These are phyloP conservation scores for Yarrowia yakushimensis DNA, from an alignment of 805 yeast species.

Conservation along the genomic window DNA sequence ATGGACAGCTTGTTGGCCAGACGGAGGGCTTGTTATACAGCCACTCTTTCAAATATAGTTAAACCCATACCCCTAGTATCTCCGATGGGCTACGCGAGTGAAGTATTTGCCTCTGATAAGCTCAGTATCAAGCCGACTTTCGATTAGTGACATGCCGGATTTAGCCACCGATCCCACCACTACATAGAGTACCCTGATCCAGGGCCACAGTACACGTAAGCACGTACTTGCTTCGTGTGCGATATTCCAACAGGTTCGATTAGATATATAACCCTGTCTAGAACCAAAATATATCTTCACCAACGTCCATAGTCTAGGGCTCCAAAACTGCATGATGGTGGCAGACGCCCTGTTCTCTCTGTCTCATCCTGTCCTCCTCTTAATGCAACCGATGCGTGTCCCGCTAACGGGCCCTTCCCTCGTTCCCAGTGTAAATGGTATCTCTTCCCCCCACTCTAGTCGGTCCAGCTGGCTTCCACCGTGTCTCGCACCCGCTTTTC, in stretches of 20 bases:
- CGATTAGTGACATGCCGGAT: neutral
- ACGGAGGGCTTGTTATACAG: neutral
- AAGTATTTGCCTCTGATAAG: neutral
- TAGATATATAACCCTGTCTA: neutral
- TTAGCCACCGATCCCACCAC: neutral
- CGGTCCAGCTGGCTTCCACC: slow-evolving; percentile 85
- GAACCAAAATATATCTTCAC: neutral
- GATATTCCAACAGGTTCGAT: neutral
- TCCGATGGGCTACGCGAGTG: neutral
- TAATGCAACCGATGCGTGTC: slow-evolving; percentile 23
- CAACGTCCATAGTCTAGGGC: slow-evolving; percentile 12
- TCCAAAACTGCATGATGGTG: slow-evolving; percentile 13
- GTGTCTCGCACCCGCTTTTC: slow-evolving; percentile 88
- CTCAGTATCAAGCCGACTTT: neutral
- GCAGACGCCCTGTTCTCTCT: neutral
- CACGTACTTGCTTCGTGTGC: no score
- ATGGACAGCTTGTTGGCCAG: neutral
- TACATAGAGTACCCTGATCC: neutral
- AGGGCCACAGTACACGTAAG: no score
- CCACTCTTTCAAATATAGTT: neutral
- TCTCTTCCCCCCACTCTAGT: neutral
- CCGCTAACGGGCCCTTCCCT: slow-evolving; percentile 12
- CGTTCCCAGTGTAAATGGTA: slow-evolving; percentile 12
- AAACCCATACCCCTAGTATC: slow-evolving; percentile 1
- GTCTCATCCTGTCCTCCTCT: neutral